Base-by-base conservation (phyloP, 2,329 filamentous ascomycete species). In the Pochonia chlamydosporia region DNA sequence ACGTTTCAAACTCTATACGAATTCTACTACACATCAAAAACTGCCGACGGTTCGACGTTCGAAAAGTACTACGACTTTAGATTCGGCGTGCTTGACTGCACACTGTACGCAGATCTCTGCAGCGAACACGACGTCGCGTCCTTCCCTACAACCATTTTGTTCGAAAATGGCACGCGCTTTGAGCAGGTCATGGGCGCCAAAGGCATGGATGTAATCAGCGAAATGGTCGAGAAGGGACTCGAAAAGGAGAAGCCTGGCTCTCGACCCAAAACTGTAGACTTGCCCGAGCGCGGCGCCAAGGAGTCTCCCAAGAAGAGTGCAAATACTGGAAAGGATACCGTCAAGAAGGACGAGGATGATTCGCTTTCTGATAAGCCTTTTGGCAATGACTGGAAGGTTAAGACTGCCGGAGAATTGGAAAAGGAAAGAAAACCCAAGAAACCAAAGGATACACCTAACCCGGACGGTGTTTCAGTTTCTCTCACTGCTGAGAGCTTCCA, bases 1-100 rank as follows among this genome's bases (percentile, higher is more conserved):
- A 84, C 81, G 43, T 96, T 82, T 75, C 90, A 97, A 68, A 96
- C 91, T 5, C 68, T 92, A 13, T 96, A 97, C 74, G 93, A 99
- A 70, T 96, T 84, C 67, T 99, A 96, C 72, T 73, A 89, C 71
- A 96, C 91, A 31, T 93, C 89, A 31, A 84, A 89, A 58, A 85
- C 86, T 14, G 70, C 84, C 63, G 57, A 73, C 63, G 53, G 80
- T 69, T 69, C 75, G 35, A 67, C 69, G 24, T 96, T 96, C 61
- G 82, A 84, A 26, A 76, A 84, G 46, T 93, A 83, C 65, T 97
- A 97, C 68, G 82, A 92, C 67, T 92, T 96, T 66, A 83, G 87
- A 57, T 96, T 99, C 61, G 92, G 79, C 25, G 81, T 79, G 49
- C 70, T 99, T 54, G 89, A 99, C 69, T 99, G 93, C 66, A 71